Base-by-base conservation (phyloP, 2,329 filamentous ascomycete genomes). In the Penicillium sp. region DNA sequence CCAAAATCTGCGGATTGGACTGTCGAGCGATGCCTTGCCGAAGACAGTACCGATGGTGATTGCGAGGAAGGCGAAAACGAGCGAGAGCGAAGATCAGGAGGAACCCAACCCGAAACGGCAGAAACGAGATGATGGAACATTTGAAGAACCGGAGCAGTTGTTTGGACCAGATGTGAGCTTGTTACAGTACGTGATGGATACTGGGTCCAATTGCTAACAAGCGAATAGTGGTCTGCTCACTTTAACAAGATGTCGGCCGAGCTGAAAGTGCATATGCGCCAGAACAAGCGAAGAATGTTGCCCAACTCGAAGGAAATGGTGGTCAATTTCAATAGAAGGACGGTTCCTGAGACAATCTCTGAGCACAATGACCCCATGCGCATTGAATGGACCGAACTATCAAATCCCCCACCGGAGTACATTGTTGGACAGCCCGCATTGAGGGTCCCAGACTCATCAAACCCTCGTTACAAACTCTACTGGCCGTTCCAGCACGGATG, bases 251-350 rank as follows among this genome's bases (percentile, higher is more conserved):
- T 94, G 88, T 90, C 86, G 57, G 86, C 87, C 51, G 92, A 97
- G 43, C 84, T 99, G 58, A 96, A 96, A 75, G 78, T 88, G 2
- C 89, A 91, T 49, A 96, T 97, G 90, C 87, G 93, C 58, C 85
- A 86, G 63, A 96, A 96, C 76, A 97, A 97, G 81, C 87, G 91
- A 69, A 89, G 96, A 71, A 92, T 97, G 15, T 77, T 97, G 48
- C 94, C 94, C n/a, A 97, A 97, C 71, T 97, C 92, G 0, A 96
- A 96, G 73, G 94, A 99, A 69, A 81, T 97, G 55, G 93, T 97
- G 1, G 86, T 92, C 61, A 97, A 96, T 69, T 97, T 90, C 81
- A 99, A 99, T 74, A 85, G 89, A 51, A 85, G 90, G 46, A 89
- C 87, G 1, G 86, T 89, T 31, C 88, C 91, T 6, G 94, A 97